Evolutionary conservation across 306 rosid genomes (phyloP), one percentile per base, ranked within the genome.

Genomic region (Sechiopsis laciniata): DNA sequence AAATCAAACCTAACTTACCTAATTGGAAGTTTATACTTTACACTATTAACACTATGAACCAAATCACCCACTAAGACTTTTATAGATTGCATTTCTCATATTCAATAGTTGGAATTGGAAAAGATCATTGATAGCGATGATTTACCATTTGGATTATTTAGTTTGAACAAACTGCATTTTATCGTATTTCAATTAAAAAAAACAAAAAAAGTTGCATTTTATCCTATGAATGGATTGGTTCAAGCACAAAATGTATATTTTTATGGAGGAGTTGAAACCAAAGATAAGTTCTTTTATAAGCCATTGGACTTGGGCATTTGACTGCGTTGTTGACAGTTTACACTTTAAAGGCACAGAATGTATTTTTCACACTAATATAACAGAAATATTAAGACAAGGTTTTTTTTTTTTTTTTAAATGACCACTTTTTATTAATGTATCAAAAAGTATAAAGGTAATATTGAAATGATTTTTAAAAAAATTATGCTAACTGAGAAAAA

Each of bases 11-110:
- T 62, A 7, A 3, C 68, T 15, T 10, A n/a, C 51, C 70, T 64
- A 40, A 64, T 64, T 37, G 40, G 70, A 64, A 64, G 70, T 64
- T n/a, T 37, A 17, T 16, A 63, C 3, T 24, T 59, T 24, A 59
- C 40, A 59, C 62, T 52, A 52, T 52, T 5, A 15, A 52, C 2
- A 52, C 56, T 52, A 52, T 15, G 8, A 52, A 52, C 56, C 17
- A 55, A 55, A 17, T 17, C 11, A 6, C 22, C 22, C 58, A n/a
- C 11, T 17, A 17, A n/a, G 58, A 55, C 0, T 55, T 17, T 1
- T n/a, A 8, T 55, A n/a, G 29, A 56, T 56, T 56, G 14, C 61
- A 56, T 56, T 56, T 20, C 61, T 20, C 24, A 10, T 56, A 19
- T 55, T 55, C 61, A 6, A n/a, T 10, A 8, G 22, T 17, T 55